Conservation (phyloP, 1,284 basidiomycete genomes). For the Flammula alnicola region DNA sequence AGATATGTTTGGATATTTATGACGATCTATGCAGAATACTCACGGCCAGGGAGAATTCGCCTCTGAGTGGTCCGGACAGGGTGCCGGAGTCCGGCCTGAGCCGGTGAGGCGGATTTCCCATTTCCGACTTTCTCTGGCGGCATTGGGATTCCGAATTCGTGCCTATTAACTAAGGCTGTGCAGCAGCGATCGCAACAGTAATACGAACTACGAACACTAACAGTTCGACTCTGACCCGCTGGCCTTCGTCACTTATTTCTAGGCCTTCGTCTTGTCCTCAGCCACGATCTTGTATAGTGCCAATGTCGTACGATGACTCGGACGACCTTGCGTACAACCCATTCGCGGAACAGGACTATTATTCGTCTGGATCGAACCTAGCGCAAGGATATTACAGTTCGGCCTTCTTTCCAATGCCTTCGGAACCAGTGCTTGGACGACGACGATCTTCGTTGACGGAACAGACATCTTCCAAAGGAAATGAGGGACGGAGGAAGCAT, state of each 20-base stretch:
- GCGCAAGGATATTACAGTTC: constrained; percentile 28
- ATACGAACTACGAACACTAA: background rate
- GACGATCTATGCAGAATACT: too few species aligned
- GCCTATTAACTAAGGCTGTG: background rate
- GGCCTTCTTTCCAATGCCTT: constrained; percentile 25
- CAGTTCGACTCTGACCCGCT: too few species aligned
- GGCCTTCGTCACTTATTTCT: background rate
- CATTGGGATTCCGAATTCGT: too few species aligned
- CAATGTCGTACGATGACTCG: constrained; percentile 27
- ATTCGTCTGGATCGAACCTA: constrained; percentile 18
- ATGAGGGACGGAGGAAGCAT: constrained; percentile 27
- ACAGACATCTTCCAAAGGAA: constrained; percentile 13
- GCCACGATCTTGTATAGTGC: constrained; percentile 9
- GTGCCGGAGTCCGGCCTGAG: too few species aligned
- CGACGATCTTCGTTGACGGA: constrained; percentile 26
- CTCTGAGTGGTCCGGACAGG: too few species aligned
- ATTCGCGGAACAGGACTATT: constrained; percentile 31
- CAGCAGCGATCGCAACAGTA: background rate
- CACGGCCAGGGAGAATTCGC: too few species aligned
- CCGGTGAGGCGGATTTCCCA: too few species aligned
- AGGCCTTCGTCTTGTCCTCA: constrained; percentile 3
- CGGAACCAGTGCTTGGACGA: constrained; percentile 21
- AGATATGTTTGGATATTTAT: too few species aligned
- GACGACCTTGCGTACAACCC: constrained; percentile 35
- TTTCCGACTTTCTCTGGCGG: too few species aligned